Evolutionary conservation across 2,329 filamentous ascomycete species (phyloP).

Genomic region (Polychaeton citri): DNA sequence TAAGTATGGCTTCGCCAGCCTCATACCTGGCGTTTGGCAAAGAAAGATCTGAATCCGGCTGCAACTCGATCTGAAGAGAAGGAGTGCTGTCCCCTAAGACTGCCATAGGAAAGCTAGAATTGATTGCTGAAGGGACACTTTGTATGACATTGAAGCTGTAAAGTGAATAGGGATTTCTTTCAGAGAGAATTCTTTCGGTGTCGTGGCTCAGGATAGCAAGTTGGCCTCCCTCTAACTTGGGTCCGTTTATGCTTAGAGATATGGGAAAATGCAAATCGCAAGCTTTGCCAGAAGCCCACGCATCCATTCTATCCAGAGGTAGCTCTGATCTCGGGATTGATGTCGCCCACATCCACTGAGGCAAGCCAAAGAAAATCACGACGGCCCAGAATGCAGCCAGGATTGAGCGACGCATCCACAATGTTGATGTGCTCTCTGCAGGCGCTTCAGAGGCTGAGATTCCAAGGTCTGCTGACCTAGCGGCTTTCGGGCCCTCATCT

Average conservation of each 20-base stretch:
- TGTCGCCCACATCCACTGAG: conserved; percentile 93
- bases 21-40: conserved; percentile 26
- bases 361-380: conserved; percentile 69
- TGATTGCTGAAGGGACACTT: neutral
- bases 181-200: conserved; percentile 74
- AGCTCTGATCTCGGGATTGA: conserved; percentile 78
- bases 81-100: neutral
- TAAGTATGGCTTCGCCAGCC: conserved; percentile 47
- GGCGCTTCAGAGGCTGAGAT: too few relatives aligned
- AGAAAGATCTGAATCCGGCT: neutral
- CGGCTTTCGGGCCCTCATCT: too few relatives aligned
- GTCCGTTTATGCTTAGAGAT: conserved; percentile 62
- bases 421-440: conserved; percentile 58
- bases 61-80: neutral
- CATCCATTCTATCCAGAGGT: conserved; percentile 72
- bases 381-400: conserved; percentile 86
- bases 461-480: too few relatives aligned
- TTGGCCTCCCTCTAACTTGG: conserved; percentile 51
- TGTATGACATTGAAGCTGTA: conserved; percentile 67
- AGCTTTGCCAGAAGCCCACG: conserved; percentile 87
- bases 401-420: conserved; percentile 57
- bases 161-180: conserved; percentile 34
- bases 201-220: conserved; percentile 60
- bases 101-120: neutral
- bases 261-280: conserved; percentile 83